A percentile compares a stretch with the other conserved stretches of the same genome.
Conservation (phyloP, 23 red algal species). For the Gracilaria vermiculophylla region DNA sequence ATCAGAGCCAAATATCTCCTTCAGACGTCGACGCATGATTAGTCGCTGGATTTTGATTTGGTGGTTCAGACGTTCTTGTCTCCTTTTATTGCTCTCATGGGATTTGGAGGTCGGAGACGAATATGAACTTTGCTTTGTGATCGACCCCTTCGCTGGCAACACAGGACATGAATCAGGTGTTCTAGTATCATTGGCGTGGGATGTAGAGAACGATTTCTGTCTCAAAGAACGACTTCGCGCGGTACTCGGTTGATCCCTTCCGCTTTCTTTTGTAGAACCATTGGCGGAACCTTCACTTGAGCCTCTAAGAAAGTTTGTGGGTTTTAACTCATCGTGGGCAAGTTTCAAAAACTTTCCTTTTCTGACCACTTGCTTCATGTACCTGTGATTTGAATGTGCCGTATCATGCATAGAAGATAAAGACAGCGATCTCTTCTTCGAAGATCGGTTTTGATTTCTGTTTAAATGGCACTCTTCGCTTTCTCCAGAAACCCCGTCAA, state of each 20-base stretch:
- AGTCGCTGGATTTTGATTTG: not conserved
- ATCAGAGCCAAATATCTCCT: conserved; percentile 14
- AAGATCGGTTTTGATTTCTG: too few species aligned
- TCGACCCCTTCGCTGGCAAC: not conserved
- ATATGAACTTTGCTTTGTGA: not conserved
- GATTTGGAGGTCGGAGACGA: not conserved
- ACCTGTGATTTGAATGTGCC: too few species aligned
- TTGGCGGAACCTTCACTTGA: not conserved
- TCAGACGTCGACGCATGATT: not conserved
- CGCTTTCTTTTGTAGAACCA: not conserved
- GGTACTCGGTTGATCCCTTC: too few species aligned
- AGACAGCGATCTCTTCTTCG: too few species aligned
- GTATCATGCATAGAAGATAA: too few species aligned
- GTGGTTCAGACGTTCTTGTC: not conserved
- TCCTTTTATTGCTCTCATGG: not conserved
- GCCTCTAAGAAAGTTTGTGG: not conserved
- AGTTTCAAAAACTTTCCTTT: not conserved
- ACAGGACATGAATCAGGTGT: not conserved
- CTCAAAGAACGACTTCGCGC: not conserved
- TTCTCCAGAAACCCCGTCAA: too few species aligned
- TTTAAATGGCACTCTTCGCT: too few species aligned
- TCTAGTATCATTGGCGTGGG: not conserved
- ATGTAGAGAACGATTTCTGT: not conserved
- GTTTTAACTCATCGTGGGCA: not conserved
- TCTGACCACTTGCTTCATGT: too few species aligned